Base-by-base conservation (phyloP, 371 early-diverging fungal species). In the Batrachochytrium dendrobatidis region DNA sequence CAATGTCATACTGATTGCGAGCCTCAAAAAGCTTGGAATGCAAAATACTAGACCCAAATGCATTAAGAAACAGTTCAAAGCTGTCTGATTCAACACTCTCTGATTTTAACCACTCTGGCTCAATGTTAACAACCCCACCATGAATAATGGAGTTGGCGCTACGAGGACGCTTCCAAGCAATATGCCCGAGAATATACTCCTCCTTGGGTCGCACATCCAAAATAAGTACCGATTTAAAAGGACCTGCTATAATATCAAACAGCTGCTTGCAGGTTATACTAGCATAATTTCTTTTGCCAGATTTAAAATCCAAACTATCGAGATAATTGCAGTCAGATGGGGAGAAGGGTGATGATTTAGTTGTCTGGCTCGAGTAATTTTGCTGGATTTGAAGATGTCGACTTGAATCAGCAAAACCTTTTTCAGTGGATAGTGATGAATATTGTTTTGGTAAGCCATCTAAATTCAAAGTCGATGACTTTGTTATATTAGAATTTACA, bases 181-280 rank as follows among this genome's bases (percentile, higher is more conserved):
- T 84, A 33, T 83, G 88, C 1, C 89, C 91, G 58, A 72, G 65
- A 1, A 73, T 67, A 70, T 77, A 91, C 56, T 85, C 78, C 7
- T 81, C 78, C 33, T 81, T 73, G 6, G 82, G 77, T 29, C 95
- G 80, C 18, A 94, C 81, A 72, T 95, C 95, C 53, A 95, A 61
- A n/a, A 95, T 57, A 30, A 95, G 68, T 1, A 94, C 65, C 3
- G 51, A 51, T n/a, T 8, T 3, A 24, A 12, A 3, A 6, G 32
- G 20, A 20, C 10, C 7, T 10, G 4, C 15, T 8, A 34, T 24
- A 7, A 34, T 10, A 24, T 30, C 54, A 7, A 54, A n/a, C n/a
- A 34, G 31, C 54, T 54, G 54, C 34, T 10, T 12, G 17, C n/a
- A 17, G 20, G 34, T 20, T 3, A 34, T 34, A 5, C 8, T 53